Evolutionary conservation across 2,329 filamentous ascomycete genomes (phyloP).

Genomic region (Colletotrichum sp.): DNA sequence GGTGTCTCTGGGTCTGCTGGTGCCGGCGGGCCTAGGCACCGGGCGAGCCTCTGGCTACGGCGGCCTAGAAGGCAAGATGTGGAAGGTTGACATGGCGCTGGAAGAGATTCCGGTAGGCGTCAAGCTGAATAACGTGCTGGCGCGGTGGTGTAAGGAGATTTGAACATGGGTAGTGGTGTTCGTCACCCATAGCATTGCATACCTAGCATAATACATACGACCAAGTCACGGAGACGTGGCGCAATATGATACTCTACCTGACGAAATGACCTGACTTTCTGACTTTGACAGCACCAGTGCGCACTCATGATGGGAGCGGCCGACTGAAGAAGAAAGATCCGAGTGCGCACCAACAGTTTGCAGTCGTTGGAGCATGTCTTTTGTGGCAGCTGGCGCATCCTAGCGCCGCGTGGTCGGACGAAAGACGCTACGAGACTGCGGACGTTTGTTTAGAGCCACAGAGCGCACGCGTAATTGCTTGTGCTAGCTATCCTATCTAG

Average conservation of each 20-base stretch:
- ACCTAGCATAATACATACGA: not conserved
- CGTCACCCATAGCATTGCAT: not conserved
- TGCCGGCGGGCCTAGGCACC: constrained; percentile 68
- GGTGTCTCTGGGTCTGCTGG: constrained; percentile 69
- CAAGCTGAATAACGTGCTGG: constrained; percentile 63
- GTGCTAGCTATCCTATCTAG: not conserved
- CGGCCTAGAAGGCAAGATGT: constrained; percentile 70
- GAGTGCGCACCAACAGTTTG: not conserved
- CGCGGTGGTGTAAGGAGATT: constrained; percentile 80
- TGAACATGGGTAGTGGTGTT: constrained; percentile 30
- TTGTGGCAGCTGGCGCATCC: not conserved
- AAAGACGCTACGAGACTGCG: not conserved
- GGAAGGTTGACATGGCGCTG: constrained; percentile 76
- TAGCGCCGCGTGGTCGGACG: not conserved
- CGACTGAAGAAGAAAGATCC: not conserved
- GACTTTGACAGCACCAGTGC: not conserved
- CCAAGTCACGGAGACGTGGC: not conserved
- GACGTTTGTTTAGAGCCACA: not conserved
- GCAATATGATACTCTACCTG: not conserved
- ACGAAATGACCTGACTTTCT: not conserved
- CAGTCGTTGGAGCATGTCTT: not conserved
- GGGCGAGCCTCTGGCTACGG: constrained; percentile 38
- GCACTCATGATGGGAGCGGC: not conserved
- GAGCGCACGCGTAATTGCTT: not conserved
- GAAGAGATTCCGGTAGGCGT: constrained; percentile 76